These are phyloP conservation scores for Linaria vulgaris DNA, from an alignment of 257 asterid genomes.

Conservation along the genomic window DNA sequence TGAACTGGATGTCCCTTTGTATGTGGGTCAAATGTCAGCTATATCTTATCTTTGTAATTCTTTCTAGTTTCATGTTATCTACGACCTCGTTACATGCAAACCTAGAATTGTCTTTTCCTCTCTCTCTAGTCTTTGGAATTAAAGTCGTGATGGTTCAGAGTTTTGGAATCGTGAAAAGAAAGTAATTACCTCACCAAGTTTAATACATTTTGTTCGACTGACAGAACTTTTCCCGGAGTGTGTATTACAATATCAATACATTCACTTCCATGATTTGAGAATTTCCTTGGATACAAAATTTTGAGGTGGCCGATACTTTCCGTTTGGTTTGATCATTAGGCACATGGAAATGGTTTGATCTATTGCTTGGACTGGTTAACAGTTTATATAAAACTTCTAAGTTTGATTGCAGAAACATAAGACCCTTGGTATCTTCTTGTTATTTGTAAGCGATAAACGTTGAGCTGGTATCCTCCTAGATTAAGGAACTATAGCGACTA, in stretches of 20 bases:
- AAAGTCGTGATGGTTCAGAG: background rate
- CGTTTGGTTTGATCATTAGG: slow-evolving; percentile 1
- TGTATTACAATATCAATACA: background rate
- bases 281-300: background rate
- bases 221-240: background rate
- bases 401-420: background rate
- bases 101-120: no score
- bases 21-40: background rate
- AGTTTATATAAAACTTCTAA: background rate
- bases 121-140: background rate
- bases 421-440: slow-evolving; percentile 4
- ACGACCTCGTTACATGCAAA: no score
- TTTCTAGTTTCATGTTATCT: no score
- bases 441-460: background rate
- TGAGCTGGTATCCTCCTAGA: background rate
- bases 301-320: slow-evolving; percentile 3
- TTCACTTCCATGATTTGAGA: background rate
- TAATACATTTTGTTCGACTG: background rate
- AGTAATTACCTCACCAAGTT: background rate
- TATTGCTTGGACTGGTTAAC: slow-evolving; percentile 3
- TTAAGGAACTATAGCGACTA: background rate
- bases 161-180: background rate
- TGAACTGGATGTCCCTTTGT: no score
- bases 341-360: background rate
- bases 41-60: slow-evolving; percentile 1